Conservation (phyloP, 441 rosid species). For the Bocquillonia castaneifolia region DNA sequence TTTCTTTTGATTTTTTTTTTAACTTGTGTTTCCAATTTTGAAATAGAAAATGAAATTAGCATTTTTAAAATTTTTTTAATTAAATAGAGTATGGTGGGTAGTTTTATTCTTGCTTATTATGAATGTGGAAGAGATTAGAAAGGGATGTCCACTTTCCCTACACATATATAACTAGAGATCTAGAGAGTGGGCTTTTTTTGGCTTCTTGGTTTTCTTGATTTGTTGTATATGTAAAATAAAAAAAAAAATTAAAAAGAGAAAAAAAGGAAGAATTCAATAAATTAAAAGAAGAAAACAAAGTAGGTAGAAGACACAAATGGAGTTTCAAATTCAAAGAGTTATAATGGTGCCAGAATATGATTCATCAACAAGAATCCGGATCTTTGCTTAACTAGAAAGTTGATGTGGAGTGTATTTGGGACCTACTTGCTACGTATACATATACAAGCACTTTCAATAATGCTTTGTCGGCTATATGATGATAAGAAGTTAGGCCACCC, state of each 20-base stretch:
- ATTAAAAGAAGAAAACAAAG: constrained; percentile 18
- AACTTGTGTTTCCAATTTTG: not conserved
- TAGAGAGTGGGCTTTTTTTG: constrained; percentile 1
- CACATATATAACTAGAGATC: not conserved
- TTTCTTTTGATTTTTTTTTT: not conserved
- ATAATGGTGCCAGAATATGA: constrained; percentile 61
- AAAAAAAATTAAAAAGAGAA: not conserved
- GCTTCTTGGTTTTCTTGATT: constrained; percentile 15
- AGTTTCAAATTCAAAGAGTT: constrained; percentile 33
- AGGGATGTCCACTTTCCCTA: constrained; percentile 38
- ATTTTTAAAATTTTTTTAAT: not conserved
- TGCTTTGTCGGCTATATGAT: constrained; percentile 75
- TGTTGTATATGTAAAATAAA: not conserved
- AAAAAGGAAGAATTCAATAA: too few species aligned
- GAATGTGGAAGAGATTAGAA: constrained; percentile 34
- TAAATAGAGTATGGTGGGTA: constrained; percentile 34
- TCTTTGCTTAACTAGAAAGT: constrained; percentile 66
- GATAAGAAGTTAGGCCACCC: constrained; percentile 59
- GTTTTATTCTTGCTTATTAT: constrained; percentile 35
- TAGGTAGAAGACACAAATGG: constrained; percentile 34
- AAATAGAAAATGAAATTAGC: not conserved
- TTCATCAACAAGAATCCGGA: constrained; percentile 58
- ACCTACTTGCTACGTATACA: constrained; percentile 32
- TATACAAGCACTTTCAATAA: constrained; percentile 50
- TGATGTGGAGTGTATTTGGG: constrained; percentile 45